Evolutionary conservation across 2,329 filamentous ascomycete genomes (phyloP).

Genomic region (Plenodomus lindquistii): DNA sequence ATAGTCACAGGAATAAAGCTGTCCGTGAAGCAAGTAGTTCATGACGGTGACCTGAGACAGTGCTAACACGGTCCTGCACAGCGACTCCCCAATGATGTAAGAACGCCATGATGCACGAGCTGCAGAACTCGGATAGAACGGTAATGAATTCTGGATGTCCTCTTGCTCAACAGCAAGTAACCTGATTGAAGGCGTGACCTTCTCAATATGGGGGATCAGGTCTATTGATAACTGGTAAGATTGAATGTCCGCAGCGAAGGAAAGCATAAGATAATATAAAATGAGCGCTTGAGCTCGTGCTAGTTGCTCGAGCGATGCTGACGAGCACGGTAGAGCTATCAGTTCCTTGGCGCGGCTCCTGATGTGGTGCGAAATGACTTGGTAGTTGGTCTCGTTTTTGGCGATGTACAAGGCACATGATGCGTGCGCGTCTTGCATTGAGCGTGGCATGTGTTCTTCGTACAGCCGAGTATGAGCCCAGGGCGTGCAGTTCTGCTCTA

Average conservation of each 20-base stretch:
- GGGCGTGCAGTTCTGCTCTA: conserved; percentile 54
- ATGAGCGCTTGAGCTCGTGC: conserved; percentile 35
- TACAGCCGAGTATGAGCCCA: conserved; percentile 61
- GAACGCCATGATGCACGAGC: conserved; percentile 52
- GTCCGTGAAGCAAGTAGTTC: conserved; percentile 23
- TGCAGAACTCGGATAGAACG: conserved; percentile 46
- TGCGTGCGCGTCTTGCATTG: conserved; percentile 58
- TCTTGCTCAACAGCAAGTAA: conserved; percentile 11
- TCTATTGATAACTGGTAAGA: conserved; percentile 21
- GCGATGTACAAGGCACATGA: conserved; percentile 58
- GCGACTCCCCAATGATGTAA: conserved; percentile 60
- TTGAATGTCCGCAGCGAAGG: conserved; percentile 29
- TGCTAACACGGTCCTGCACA: conserved; percentile 56
- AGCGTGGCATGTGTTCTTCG: conserved; percentile 55
- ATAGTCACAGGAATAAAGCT: conserved; percentile 15
- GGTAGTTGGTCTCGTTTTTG: conserved; percentile 54
- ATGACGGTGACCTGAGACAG: conserved; percentile 50
- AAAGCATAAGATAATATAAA: conserved; percentile 34
- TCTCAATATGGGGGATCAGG: conserved; percentile 21
- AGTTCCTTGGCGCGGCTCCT: conserved; percentile 52
- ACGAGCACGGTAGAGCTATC: conserved; percentile 25
- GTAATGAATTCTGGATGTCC: conserved; percentile 26
- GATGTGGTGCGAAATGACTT: conserved; percentile 50
- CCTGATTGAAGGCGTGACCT: conserved; percentile 8
- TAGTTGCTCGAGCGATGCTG: conserved; percentile 21